A percentile compares a stretch with the other conserved stretches of the same genome.
phyloP scores from a whole-genome alignment of 352 stramenopile species.

The Aphanomyces cochlioides region DNA sequence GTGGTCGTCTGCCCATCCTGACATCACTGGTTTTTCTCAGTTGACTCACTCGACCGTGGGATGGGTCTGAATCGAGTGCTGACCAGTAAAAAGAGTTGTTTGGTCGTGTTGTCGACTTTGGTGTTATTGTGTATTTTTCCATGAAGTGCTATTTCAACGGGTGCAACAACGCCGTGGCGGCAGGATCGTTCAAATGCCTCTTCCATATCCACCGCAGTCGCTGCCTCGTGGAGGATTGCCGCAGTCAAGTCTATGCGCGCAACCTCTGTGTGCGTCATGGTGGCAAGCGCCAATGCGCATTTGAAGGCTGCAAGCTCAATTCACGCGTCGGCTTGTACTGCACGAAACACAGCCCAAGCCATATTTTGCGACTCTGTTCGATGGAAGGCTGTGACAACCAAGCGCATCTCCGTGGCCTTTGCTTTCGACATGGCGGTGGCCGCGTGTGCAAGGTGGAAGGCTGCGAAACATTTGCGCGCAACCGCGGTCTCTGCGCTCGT shows the following conservation, averaged over 20 bases:
- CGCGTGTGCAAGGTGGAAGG: not conserved
- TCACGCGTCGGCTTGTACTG: not conserved
- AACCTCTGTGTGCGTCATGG: not conserved
- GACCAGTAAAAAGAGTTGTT: no score
- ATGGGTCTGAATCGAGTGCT: no score
- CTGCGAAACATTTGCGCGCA: not conserved
- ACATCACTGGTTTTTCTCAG: no score
- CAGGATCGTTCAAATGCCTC: constrained; percentile 15
- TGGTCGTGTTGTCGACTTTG: no score
- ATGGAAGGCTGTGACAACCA: not conserved
- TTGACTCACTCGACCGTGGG: no score
- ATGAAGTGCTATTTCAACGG: constrained; percentile 19
- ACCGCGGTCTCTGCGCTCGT: not conserved
- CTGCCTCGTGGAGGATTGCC: constrained; percentile 7
- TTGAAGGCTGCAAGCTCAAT: not conserved
- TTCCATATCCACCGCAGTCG: constrained; percentile 17
- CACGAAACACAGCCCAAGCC: constrained; percentile 11
- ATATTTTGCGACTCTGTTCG: not conserved
- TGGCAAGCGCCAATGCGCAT: not conserved
- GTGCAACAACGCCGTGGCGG: constrained; percentile 1
- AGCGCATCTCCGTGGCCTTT: not conserved
- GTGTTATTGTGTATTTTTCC: no score
- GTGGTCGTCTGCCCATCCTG: no score
- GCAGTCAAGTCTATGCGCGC: constrained; percentile 27
- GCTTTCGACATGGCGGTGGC: not conserved